phyloP scores from a whole-genome alignment of 768 basidiomycete genomes.

The Cystofilobasidium ferigula region DNA sequence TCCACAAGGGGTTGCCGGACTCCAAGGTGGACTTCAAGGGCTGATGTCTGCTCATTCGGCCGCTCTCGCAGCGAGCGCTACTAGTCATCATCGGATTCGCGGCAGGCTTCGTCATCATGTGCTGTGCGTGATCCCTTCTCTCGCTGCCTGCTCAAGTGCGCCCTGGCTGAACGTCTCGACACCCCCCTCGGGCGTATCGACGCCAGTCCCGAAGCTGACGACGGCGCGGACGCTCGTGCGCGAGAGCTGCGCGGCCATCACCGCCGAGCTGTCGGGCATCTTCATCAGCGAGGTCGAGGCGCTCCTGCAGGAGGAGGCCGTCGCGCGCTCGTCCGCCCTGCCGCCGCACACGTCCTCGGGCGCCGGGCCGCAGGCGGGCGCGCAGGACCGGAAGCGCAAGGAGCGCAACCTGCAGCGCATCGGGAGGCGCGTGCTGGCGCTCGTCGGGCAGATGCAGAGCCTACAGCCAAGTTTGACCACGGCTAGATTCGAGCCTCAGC shows the following conservation, averaged over 20 bases:
- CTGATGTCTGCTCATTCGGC: too few relatives aligned
- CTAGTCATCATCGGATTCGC: constrained; percentile 42
- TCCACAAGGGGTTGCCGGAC: neutral
- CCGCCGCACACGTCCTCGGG: constrained; percentile 22
- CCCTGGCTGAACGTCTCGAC: too few relatives aligned
- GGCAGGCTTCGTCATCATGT: constrained; percentile 48
- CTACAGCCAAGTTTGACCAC: constrained; percentile 22
- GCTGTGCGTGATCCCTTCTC: neutral
- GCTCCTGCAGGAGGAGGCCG: constrained; percentile 41
- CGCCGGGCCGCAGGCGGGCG: constrained; percentile 28
- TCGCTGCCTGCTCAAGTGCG: too few relatives aligned
- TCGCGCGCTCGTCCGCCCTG: neutral
- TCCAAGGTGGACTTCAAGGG: too few relatives aligned
- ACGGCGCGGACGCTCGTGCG: constrained; percentile 14
- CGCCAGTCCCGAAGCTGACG: constrained; percentile 13
- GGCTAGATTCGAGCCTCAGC: constrained; percentile 27
- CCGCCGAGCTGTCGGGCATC: constrained; percentile 41
- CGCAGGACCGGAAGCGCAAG: constrained; percentile 25
- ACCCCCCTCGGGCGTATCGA: too few relatives aligned
- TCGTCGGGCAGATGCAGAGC: constrained; percentile 15
- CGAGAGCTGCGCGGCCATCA: constrained; percentile 22
- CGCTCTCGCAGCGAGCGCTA: constrained; percentile 40
- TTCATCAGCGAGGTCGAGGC: constrained; percentile 38
- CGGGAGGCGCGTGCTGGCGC: constrained; percentile 27
- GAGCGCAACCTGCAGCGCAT: constrained; percentile 32